These are phyloP conservation scores for Camellia lanceoleosa DNA, from an alignment of 148 eudicot genomes.

Conservation along the genomic window DNA sequence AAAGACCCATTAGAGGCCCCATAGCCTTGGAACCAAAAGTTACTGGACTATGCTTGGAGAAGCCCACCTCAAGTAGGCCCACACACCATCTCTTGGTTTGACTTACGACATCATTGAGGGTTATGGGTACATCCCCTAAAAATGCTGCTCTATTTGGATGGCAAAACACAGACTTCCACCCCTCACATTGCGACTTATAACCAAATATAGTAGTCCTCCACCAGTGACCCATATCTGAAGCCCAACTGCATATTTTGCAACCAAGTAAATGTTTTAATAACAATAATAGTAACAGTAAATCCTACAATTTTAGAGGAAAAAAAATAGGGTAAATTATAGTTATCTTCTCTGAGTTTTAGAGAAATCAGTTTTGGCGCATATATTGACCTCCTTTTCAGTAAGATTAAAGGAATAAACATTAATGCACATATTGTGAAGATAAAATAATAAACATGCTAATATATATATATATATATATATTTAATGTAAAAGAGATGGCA, in stretches of 20 bases:
- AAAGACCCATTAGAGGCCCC: slow-evolving; percentile 42
- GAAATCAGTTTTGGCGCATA: too few relatives aligned
- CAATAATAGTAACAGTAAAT: too few relatives aligned
- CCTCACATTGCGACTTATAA: slow-evolving; percentile 47
- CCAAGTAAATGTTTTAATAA: background rate
- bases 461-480: too few relatives aligned
- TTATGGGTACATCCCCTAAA: slow-evolving; percentile 49
- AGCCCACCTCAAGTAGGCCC: slow-evolving; percentile 54
- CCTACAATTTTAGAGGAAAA: too few relatives aligned
- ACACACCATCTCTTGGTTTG: slow-evolving; percentile 54
- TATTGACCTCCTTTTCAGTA: too few relatives aligned
- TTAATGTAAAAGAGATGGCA: too few relatives aligned
- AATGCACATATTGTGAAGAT: too few relatives aligned
- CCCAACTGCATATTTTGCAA: slow-evolving; percentile 44
- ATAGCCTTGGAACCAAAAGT: slow-evolving; percentile 35
- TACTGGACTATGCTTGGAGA: slow-evolving; percentile 32
- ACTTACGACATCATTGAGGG: slow-evolving; percentile 38
- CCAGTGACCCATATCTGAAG: slow-evolving; percentile 60
- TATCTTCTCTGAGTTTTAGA: too few relatives aligned
- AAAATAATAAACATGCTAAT: too few relatives aligned
- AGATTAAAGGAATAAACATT: too few relatives aligned
- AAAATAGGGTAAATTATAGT: too few relatives aligned
- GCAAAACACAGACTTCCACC: slow-evolving; percentile 56
- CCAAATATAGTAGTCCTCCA: slow-evolving; percentile 55
- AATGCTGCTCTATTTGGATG: slow-evolving; percentile 48